Conservation (phyloP, 768 basidiomycete genomes). For the Trametes maxima region DNA sequence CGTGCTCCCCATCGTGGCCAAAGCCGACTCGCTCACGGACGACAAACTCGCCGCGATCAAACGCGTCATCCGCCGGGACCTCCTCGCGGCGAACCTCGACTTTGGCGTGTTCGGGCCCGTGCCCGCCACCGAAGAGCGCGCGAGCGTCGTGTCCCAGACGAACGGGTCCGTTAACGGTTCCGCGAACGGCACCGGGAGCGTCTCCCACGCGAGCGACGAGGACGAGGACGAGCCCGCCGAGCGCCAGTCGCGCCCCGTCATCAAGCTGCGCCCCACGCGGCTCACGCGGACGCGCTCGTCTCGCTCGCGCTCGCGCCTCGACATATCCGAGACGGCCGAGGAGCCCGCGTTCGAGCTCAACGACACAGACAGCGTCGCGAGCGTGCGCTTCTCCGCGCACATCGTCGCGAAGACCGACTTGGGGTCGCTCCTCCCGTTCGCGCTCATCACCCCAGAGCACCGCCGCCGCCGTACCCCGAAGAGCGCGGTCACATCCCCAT, state of each 20-base stretch:
- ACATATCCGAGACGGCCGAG: slow-evolving; percentile 58
- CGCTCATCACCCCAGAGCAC: slow-evolving; percentile 74
- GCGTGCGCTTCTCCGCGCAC: slow-evolving; percentile 75
- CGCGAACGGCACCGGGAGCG: background rate
- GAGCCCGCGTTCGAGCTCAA: slow-evolving; percentile 59
- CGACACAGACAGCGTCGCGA: slow-evolving; percentile 72
- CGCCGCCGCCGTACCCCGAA: slow-evolving; percentile 37
- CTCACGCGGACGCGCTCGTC: slow-evolving; percentile 46
- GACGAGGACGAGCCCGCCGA: slow-evolving; percentile 48
- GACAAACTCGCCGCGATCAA: slow-evolving; percentile 72
- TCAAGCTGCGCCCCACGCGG: slow-evolving; percentile 66
- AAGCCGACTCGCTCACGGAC: slow-evolving; percentile 82
- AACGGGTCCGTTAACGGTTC: slow-evolving; percentile 15
- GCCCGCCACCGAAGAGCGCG: slow-evolving; percentile 16
- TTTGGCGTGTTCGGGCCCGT: slow-evolving; percentile 74
- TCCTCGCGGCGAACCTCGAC: slow-evolving; percentile 66
- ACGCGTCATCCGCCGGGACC: slow-evolving; percentile 67
- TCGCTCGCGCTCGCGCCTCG: slow-evolving; percentile 74
- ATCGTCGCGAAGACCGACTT: slow-evolving; percentile 64
- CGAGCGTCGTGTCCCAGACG: slow-evolving; percentile 6
- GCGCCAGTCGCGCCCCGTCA: slow-evolving; percentile 69
- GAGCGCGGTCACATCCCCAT: slow-evolving; percentile 24
- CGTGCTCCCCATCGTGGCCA: slow-evolving; percentile 80
- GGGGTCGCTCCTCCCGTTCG: slow-evolving; percentile 68
- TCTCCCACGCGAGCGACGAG: slow-evolving; percentile 5